phyloP scores from a whole-genome alignment of 139 green algal species.

The Closterium sp. region DNA sequence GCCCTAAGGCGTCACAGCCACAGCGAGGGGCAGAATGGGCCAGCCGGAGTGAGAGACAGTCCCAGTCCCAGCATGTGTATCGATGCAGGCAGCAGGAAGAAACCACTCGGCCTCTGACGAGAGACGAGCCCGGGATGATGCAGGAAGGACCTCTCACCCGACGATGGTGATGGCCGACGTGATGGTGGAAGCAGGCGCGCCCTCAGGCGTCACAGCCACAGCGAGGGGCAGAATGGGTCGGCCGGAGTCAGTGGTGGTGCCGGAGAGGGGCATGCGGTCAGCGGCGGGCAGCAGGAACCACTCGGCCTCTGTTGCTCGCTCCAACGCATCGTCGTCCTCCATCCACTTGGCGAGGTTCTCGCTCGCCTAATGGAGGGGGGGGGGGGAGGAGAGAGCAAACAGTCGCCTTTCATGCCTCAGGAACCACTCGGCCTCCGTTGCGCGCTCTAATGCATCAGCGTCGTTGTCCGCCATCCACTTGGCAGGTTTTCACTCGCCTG shows the following conservation, averaged over 20 bases:
- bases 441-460: constrained; percentile 21
- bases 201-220: background rate
- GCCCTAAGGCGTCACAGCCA: no score
- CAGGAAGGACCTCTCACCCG: no score
- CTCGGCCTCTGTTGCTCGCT: constrained; percentile 21
- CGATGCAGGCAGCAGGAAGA: constrained; percentile 3
- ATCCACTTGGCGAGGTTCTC: constrained; percentile 32
- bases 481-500: background rate
- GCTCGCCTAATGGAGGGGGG: no score
- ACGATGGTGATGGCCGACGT: constrained; percentile 7
- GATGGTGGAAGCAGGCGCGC: background rate
- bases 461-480: constrained; percentile 39
- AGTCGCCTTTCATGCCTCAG: background rate
- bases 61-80: no score
- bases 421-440: constrained; percentile 20
- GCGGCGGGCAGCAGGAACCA: constrained; percentile 34
- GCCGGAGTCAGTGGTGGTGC: background rate
- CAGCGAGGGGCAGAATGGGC: background rate
- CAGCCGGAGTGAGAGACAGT: background rate
- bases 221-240: constrained; percentile 6
- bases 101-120: no score
- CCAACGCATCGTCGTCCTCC: constrained; percentile 30
- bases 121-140: no score
- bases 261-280: constrained; percentile 18
- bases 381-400: no score